Evolutionary conservation across 2,329 filamentous ascomycete genomes (phyloP).

Genomic region (Macroventuria anomochaeta): DNA sequence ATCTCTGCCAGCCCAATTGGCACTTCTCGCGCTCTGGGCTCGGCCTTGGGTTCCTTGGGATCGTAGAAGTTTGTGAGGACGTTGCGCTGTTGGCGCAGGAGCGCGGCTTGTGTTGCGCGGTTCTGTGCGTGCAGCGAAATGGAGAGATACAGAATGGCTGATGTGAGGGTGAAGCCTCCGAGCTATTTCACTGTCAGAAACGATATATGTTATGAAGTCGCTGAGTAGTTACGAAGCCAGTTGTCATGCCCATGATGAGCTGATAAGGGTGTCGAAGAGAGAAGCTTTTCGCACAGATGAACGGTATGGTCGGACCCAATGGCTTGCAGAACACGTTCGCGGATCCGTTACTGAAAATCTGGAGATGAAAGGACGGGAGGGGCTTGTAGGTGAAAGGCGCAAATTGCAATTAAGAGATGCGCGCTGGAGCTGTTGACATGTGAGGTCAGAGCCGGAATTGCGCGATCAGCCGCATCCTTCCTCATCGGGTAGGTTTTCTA

Average conservation of each 20-base stretch:
- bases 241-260: constrained; percentile 58
- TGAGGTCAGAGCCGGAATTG: constrained; percentile 15
- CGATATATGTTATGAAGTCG: neutral
- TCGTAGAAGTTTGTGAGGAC: constrained; percentile 54
- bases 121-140: constrained; percentile 55
- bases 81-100: constrained; percentile 55
- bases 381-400: neutral
- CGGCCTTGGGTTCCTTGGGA: constrained; percentile 50
- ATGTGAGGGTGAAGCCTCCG: constrained; percentile 59
- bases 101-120: constrained; percentile 53
- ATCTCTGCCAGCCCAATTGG: constrained; percentile 53
- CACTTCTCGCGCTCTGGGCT: constrained; percentile 48
- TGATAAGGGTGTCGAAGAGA: constrained; percentile 2
- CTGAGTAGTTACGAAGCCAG: constrained; percentile 54
- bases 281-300: neutral
- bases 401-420: neutral
- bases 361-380: neutral
- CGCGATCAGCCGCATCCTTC: constrained; percentile 13
- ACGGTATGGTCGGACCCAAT: constrained; percentile 2
- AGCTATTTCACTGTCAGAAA: constrained; percentile 46
- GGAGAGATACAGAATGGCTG: constrained; percentile 51
- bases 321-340: neutral
- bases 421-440: constrained; percentile 10
- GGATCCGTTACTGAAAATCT: neutral
- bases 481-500: constrained; percentile 6